phyloP scores from a whole-genome alignment of 345 rosid genomes.

The Reutealis trisperma region DNA sequence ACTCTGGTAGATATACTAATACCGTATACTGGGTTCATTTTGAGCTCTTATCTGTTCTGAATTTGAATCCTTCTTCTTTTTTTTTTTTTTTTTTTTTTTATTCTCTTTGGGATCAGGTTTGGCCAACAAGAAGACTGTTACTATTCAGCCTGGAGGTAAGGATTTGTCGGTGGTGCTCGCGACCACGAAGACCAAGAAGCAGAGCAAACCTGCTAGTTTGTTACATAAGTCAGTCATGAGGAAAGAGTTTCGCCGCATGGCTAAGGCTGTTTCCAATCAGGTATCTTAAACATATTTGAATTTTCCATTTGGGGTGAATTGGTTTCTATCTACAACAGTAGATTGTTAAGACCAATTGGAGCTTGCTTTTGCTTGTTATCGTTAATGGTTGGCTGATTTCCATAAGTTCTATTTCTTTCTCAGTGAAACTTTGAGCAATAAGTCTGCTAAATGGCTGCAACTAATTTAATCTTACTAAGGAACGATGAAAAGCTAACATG shows the following conservation, averaged over 20 bases:
- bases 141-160: slow-evolving; percentile 24
- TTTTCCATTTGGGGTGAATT: not conserved
- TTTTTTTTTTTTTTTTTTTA: not conserved
- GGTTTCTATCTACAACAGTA: not conserved
- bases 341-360: not conserved
- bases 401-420: too few species aligned
- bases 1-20: slow-evolving; percentile 19
- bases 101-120: slow-evolving; percentile 1
- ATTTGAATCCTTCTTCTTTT: not conserved
- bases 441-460: too few species aligned
- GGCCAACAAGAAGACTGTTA: slow-evolving; percentile 30
- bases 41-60: too few species aligned
- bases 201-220: slow-evolving; percentile 26
- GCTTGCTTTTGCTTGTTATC: too few species aligned
- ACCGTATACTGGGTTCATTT: not conserved
- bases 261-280: slow-evolving; percentile 29
- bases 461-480: not conserved
- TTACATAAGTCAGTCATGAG: slow-evolving; percentile 21
- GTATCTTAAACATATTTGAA: not conserved
- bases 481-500: slow-evolving; percentile 41
- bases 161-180: slow-evolving; percentile 21
- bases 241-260: slow-evolving; percentile 27
- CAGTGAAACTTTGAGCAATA: too few species aligned
- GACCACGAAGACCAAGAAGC: slow-evolving; percentile 26
- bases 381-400: too few species aligned